Evolutionary conservation across 805 yeast species (phyloP).

Genomic region (Lipomyces yamadae): DNA sequence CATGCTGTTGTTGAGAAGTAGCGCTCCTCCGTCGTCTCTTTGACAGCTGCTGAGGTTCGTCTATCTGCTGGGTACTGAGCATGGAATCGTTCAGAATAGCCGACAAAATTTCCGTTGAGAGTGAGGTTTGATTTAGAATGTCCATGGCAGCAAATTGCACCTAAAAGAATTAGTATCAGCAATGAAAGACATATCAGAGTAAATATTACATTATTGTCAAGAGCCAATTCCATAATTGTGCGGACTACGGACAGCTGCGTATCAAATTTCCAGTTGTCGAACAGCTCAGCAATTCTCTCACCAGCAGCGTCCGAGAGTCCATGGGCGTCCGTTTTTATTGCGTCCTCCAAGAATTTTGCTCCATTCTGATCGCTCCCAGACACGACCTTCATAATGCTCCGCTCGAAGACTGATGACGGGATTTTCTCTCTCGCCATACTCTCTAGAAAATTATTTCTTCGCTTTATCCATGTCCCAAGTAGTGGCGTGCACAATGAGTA

Average conservation of each 20-base stretch:
- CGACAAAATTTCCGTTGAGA: slow-evolving; percentile 60
- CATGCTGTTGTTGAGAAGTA: slow-evolving; percentile 71
- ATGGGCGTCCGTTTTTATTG: slow-evolving; percentile 46
- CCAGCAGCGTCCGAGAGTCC: slow-evolving; percentile 53
- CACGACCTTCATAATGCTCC: slow-evolving; percentile 60
- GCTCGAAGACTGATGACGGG: slow-evolving; percentile 61
- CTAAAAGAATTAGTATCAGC: slow-evolving; percentile 15
- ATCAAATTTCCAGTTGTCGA: slow-evolving; percentile 61
- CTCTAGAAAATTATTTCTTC: slow-evolving; percentile 54
- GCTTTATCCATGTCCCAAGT: slow-evolving; percentile 52
- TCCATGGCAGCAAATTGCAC: slow-evolving; percentile 52
- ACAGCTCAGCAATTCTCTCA: slow-evolving; percentile 58
- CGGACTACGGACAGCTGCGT: slow-evolving; percentile 62
- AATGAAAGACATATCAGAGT: background rate
- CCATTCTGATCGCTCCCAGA: slow-evolving; percentile 66
- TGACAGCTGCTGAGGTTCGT: slow-evolving; percentile 45
- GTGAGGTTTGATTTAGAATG: slow-evolving; percentile 59
- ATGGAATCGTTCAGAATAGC: slow-evolving; percentile 19
- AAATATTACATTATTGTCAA: slow-evolving; percentile 43
- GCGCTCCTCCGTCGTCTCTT: slow-evolving; percentile 75
- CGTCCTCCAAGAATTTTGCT: slow-evolving; percentile 62
- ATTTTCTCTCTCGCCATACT: slow-evolving; percentile 57
- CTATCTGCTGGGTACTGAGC: background rate
- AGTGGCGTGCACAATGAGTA: slow-evolving; percentile 52
- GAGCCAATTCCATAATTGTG: slow-evolving; percentile 61